A percentile compares a stretch with the other conserved stretches of the same genome.
phyloP scores from a whole-genome alignment of 2,329 filamentous ascomycete genomes.

The Fusarium sp. region DNA sequence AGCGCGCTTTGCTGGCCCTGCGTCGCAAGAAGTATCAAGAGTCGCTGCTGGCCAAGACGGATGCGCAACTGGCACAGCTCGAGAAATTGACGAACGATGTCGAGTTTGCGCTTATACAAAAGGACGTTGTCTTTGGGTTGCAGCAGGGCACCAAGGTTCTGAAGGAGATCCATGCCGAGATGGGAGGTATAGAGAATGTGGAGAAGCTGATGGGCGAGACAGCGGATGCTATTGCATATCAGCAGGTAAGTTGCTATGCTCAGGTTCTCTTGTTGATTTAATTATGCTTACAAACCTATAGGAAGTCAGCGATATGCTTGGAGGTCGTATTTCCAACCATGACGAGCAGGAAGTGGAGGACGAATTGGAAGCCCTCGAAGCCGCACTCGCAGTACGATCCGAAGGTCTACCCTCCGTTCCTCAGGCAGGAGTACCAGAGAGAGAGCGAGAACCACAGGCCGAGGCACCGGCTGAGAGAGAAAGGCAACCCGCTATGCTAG shows the following conservation, averaged over 20 bases:
- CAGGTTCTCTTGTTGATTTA: neutral
- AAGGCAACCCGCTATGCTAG: conserved; percentile 57
- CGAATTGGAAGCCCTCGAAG: conserved; percentile 85
- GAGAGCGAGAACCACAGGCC: conserved; percentile 35
- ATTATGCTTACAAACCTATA: conserved; percentile 53
- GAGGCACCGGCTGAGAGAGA: conserved; percentile 42
- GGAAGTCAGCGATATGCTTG: conserved; percentile 94
- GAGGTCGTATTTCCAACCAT: conserved; percentile 87
- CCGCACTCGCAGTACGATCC: conserved; percentile 49
- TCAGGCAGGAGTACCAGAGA: conserved; percentile 51
- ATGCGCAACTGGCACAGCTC: conserved; percentile 92
- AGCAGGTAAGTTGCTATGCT: conserved; percentile 70
- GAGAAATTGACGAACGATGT: conserved; percentile 90
- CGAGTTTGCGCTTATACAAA: conserved; percentile 96
- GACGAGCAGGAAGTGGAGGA: conserved; percentile 99
- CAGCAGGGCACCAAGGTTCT: conserved; percentile 92
- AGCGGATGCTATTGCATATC: conserved; percentile 90
- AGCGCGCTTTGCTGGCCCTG: conserved; percentile 85
- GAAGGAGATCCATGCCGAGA: conserved; percentile 92
- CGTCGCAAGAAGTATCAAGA: conserved; percentile 98
- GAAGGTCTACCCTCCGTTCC: conserved; percentile 51
- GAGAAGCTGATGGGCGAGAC: conserved; percentile 96
- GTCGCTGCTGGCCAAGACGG: conserved; percentile 86
- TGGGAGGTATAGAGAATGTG: conserved; percentile 93
- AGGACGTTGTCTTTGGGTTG: conserved; percentile 92